A percentile compares a stretch with the other conserved stretches of the same genome.
Evolutionary conservation across 1,284 basidiomycete species (phyloP).

Genomic region (Boletus albobrunnescens): DNA sequence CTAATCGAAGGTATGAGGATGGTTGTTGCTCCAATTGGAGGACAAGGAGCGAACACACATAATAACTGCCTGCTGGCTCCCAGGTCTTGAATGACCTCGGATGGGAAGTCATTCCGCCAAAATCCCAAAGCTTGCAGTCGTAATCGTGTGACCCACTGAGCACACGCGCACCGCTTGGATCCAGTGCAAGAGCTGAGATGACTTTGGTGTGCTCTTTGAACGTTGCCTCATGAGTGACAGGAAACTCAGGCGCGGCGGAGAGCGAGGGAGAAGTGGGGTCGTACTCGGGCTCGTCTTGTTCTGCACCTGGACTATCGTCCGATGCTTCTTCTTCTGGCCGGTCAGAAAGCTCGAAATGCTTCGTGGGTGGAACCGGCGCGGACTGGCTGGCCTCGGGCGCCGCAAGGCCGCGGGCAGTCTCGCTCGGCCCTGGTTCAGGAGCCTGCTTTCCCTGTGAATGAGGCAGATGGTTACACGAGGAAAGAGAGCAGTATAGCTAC

Average conservation of each 20-base stretch:
- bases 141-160: constrained; percentile 94
- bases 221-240: constrained; percentile 82
- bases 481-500: constrained; percentile 8
- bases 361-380: constrained; percentile 4
- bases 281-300: constrained; percentile 56
- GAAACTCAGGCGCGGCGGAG: constrained; percentile 56
- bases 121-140: constrained; percentile 97
- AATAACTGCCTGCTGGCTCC: constrained; percentile 91
- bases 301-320: constrained; percentile 31
- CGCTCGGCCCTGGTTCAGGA: constrained; percentile 19
- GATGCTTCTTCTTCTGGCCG: constrained; percentile 29
- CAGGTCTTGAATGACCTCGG: constrained; percentile 93
- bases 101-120: constrained; percentile 92
- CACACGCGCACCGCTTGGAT: constrained; percentile 89
- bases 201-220: constrained; percentile 96
- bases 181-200: constrained; percentile 86
- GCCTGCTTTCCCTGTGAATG: constrained; percentile 12
- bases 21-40: neutral
- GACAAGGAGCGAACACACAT: constrained; percentile 52
- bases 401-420: constrained; percentile 1
- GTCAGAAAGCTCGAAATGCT: constrained; percentile 15
- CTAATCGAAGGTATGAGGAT: constrained; percentile 40
- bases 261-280: constrained; percentile 42
- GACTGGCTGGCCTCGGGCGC: constrained; percentile 8
- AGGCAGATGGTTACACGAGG: constrained; percentile 19